phyloP scores from a whole-genome alignment of 345 rosid species.

The Arabis alpina region DNA sequence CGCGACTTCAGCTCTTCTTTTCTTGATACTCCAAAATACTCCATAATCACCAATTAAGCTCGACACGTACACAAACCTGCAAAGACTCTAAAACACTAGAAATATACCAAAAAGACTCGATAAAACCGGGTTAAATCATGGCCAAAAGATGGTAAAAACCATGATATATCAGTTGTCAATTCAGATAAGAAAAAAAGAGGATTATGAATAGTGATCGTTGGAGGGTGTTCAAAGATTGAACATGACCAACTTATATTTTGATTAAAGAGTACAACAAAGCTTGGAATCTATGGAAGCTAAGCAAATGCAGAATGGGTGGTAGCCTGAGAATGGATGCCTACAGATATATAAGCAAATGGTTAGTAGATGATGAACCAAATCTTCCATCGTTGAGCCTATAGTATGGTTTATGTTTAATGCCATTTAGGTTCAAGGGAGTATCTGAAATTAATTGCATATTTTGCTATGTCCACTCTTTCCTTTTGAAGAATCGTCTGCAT shows the following conservation, averaged over 20 bases:
- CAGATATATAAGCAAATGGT: conserved; percentile 9
- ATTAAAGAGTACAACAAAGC: conserved; percentile 78
- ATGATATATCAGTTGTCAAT: no score
- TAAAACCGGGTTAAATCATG: no score
- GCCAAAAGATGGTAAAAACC: no score
- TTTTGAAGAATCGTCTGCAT: conserved; percentile 85
- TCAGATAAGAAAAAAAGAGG: background rate
- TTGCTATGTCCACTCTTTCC: conserved; percentile 74
- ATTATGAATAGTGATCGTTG: conserved; percentile 23
- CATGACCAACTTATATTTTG: conserved; percentile 24
- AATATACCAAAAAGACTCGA: no score
- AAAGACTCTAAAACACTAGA: no score
- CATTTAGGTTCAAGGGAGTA: conserved; percentile 24
- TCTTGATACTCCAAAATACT: no score
- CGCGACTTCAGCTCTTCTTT: no score
- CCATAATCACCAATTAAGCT: no score
- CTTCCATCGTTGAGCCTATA: background rate
- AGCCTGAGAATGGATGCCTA: conserved; percentile 89
- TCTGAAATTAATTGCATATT: conserved; percentile 90
- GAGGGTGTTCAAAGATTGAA: conserved; percentile 61
- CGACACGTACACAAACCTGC: no score
- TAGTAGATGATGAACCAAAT: background rate
- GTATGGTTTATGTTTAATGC: background rate
- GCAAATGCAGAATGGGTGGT: conserved; percentile 85
- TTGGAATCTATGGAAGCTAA: conserved; percentile 91